A percentile compares a stretch with the other conserved stretches of the same genome.
phyloP scores from a whole-genome alignment of 345 rosid species.

The Gynandropsis gynandra region DNA sequence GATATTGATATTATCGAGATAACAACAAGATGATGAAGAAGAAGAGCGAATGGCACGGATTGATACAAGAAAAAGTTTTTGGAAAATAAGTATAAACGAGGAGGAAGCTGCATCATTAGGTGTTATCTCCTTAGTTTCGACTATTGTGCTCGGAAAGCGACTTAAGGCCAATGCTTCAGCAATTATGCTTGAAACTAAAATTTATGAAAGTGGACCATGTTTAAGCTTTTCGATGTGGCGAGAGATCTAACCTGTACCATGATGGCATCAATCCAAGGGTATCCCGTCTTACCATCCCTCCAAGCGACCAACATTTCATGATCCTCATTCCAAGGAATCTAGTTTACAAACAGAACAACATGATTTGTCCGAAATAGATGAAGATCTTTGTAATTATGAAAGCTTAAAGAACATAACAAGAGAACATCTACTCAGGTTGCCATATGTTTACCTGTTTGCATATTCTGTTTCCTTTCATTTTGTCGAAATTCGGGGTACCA shows the following conservation, averaged over 20 bases:
- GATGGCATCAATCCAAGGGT: conserved; percentile 98
- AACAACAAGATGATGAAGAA: too few species aligned
- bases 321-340: conserved; percentile 91
- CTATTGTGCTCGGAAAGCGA: too few species aligned
- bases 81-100: too few species aligned
- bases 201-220: too few species aligned
- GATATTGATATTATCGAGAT: too few species aligned
- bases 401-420: conserved; percentile 1
- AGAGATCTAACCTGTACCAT: conserved; percentile 75
- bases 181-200: too few species aligned
- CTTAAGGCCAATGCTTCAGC: too few species aligned
- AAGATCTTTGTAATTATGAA: neutral
- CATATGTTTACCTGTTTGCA: conserved; percentile 72
- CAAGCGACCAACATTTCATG: conserved; percentile 68
- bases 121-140: too few species aligned
- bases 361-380: neutral
- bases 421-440: neutral
- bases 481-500: conserved; percentile 82
- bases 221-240: too few species aligned
- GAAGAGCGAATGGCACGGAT: too few species aligned
- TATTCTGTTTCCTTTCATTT: conserved; percentile 69
- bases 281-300: conserved; percentile 89
- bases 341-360: conserved; percentile 2
- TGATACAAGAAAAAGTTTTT: too few species aligned
- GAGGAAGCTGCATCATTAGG: too few species aligned